phyloP scores from a whole-genome alignment of 2,329 filamentous ascomycete genomes.

The Claviceps pazoutovae region DNA sequence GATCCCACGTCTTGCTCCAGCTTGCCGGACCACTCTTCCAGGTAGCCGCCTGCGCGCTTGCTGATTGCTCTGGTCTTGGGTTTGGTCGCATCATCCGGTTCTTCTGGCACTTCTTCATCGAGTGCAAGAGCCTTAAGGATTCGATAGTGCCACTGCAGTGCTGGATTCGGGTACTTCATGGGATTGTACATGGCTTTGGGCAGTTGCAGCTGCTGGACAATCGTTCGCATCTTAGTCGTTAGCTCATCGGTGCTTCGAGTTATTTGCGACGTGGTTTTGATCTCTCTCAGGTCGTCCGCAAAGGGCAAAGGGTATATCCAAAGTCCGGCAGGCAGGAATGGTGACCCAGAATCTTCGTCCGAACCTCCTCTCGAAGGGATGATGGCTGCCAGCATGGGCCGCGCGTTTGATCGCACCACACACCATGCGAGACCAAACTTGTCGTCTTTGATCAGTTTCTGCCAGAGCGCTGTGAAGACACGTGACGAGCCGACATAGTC shows the following conservation, averaged over 20 bases:
- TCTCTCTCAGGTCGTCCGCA: conserved; percentile 71
- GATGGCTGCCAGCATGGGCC: conserved; percentile 67
- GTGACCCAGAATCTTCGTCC: conserved; percentile 50
- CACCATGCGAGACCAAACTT: conserved; percentile 87
- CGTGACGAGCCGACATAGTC: conserved; percentile 82
- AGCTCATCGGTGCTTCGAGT: conserved; percentile 53
- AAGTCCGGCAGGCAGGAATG: conserved; percentile 65
- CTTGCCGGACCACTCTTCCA: conserved; percentile 61
- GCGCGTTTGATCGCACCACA: conserved; percentile 65
- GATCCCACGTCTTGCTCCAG: conserved; percentile 42
- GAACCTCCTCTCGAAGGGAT: conserved; percentile 57
- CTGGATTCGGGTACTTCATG: conserved; percentile 76
- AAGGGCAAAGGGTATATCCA: conserved; percentile 85
- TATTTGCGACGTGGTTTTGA: conserved; percentile 44
- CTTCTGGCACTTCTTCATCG: conserved; percentile 76
- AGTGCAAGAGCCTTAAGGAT: conserved; percentile 85
- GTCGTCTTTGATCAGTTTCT: conserved; percentile 65
- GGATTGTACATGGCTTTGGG: conserved; percentile 79
- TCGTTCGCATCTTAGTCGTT: conserved; percentile 65
- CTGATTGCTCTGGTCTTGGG: conserved; percentile 80
- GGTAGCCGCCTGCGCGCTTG: conserved; percentile 69
- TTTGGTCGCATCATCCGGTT: conserved; percentile 60
- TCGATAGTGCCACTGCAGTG: conserved; percentile 92
- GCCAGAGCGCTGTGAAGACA: conserved; percentile 81
- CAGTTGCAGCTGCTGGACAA: conserved; percentile 77